Base-by-base conservation (phyloP, 2,329 filamentous ascomycete species). In the Fusarium azukiicola region DNA sequence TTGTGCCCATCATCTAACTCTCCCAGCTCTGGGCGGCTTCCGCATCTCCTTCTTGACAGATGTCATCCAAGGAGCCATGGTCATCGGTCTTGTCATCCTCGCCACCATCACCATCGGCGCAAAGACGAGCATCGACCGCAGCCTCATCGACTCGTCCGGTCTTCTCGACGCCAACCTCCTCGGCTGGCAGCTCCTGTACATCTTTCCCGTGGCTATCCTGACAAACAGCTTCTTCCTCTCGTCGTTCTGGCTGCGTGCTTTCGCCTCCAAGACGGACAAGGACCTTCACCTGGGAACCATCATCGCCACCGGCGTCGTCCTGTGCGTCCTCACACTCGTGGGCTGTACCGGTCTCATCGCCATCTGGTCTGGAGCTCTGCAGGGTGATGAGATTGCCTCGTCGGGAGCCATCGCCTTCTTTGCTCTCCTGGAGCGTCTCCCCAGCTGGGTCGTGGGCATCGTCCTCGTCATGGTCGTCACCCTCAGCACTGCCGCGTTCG, bases 201-300 rank as follows among this genome's bases (percentile, higher is more conserved):
- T 98, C 79, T 91, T 98, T 3, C 96, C 96, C 0, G 92, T 98
- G 10, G 96, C 96, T 58, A 92, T 98, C 78, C 84, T 97, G 72
- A 97, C 96, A 74, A 98, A 97, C 88, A 94, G 97, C 89, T 97
- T 98, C 90, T 98, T 98, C 89, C 90, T 98, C 56, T 96, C 95
- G 44, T 95, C 93, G 79, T 97, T 96, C 87, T 98, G 96, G 96
- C 92, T 97, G 86, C 94, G 96, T 67, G 96, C 96, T 9, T 98
- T 98, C 83, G 95, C 96, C 23, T 95, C 95, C 68, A 95, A 93
- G 85, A 96, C 95, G 1, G 96, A 98, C 89, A 94, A 92, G 82
- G 96, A 97, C 83, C 92, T 98, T 11, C 94, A 93, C 90, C 90
- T 97, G 71, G 96, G 96, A 66, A 92, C 96, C 42, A 92, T 91